Evolutionary conservation across 441 rosid genomes (phyloP), one percentile per base, ranked within the genome.

Genomic region (Populus hybrid): DNA sequence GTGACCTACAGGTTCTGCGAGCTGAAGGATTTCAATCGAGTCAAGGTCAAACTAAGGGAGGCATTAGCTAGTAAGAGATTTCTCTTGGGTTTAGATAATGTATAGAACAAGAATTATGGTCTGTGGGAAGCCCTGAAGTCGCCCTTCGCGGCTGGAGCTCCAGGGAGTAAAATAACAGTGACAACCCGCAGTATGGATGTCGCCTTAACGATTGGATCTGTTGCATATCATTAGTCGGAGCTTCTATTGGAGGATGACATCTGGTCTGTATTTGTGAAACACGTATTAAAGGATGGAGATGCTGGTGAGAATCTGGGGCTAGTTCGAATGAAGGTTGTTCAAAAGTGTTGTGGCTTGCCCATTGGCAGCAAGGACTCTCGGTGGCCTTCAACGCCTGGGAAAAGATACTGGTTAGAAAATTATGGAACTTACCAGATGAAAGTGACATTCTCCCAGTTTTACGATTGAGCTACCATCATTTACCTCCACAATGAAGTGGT

Each of bases 341-440:
- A 14, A 8, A 69, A 24, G 30, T 79, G 85, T 1, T 1, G 16
- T 0, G 83, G 78, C 1, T 69, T 83, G 73, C 85, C 83, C 0
- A 65, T 83, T 83, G 73, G 85, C 83, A 5, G 81, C 81, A 2
- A 76, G 75, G 40, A 20, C 83, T 12, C 73, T 79, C 23, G 83
- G 80, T 7, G 76, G 80, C 35, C 69, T 83, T 6, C 26, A 76
- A 5, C 80, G 73, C 0, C n/a, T 80, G 83, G 80, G 10, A 76
- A 30, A 30, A 12, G 7, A 63, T 80, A 5, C 4, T 76, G 12
- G 11, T 67, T 6, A 72, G 77, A 36, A 67, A 71, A 10, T 12
- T 80, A 18, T 80, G 82, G 79, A 26, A 26, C 28, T 26, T 75
- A 23, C 16, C 76, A 1, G 71, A 73, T 8, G 73, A 42, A 20